Evolutionary conservation across 352 stramenopile species (phyloP).

Genomic region (Phytophthora sansomeana): DNA sequence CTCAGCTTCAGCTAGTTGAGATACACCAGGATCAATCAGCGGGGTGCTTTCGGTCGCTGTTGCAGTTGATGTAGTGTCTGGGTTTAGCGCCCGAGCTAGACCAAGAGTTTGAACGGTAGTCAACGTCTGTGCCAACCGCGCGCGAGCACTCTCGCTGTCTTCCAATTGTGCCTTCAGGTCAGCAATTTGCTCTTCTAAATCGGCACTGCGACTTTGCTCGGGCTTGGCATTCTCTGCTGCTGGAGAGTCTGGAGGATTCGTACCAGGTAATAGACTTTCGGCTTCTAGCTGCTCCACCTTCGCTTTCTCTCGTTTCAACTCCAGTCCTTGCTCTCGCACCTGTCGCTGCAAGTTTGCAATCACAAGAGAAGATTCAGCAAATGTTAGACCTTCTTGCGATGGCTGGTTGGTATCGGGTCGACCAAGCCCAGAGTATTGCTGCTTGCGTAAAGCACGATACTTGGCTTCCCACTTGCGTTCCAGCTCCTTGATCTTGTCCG

Average conservation of each 20-base stretch:
- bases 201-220: constrained; percentile 17
- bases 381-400: constrained; percentile 33
- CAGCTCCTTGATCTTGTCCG: constrained; percentile 77
- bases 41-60: neutral
- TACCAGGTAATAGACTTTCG: constrained; percentile 16
- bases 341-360: constrained; percentile 52
- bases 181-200: constrained; percentile 35
- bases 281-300: constrained; percentile 31
- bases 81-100: constrained; percentile 19
- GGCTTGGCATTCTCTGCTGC: constrained; percentile 1
- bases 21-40: constrained; percentile 1
- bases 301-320: constrained; percentile 38
- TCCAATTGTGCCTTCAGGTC: constrained; percentile 64
- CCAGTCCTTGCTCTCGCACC: constrained; percentile 28
- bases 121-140: constrained; percentile 65
- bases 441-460: constrained; percentile 64
- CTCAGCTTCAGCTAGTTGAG: constrained; percentile 27
- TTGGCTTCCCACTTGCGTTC: constrained; percentile 81
- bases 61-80: constrained; percentile 15
- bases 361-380: constrained; percentile 44
- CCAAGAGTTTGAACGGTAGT: constrained; percentile 48
- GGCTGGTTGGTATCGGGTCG: constrained; percentile 18
- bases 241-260: neutral
- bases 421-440: constrained; percentile 39
- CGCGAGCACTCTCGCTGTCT: constrained; percentile 74